These are phyloP conservation scores for Mrakia frigida DNA, from an alignment of 768 basidiomycete genomes.

Conservation along the genomic window DNA sequence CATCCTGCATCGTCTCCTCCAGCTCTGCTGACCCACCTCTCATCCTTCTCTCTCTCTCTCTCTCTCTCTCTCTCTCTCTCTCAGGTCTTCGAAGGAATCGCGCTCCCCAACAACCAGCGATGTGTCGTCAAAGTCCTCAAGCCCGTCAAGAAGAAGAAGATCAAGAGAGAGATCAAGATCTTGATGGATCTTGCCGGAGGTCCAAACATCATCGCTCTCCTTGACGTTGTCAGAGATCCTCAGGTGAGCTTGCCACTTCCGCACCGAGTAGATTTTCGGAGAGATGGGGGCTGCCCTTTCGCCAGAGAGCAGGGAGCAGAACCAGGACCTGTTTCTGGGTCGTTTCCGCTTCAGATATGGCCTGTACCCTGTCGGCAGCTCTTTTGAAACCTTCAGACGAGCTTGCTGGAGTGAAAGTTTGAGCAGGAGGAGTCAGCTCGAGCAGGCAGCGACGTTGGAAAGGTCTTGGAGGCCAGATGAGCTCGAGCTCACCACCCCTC, in stretches of 20 bases:
- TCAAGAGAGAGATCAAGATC: slow-evolving; percentile 98
- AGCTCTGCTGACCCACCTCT: background rate
- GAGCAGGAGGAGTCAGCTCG: no score
- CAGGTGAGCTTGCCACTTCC: slow-evolving; percentile 39
- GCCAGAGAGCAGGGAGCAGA: no score
- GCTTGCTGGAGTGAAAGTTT: no score
- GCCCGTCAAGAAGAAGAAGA: slow-evolving; percentile 99
- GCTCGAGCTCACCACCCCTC: background rate
- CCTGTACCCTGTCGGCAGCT: no score
- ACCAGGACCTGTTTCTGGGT: no score
- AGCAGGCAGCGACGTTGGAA: background rate
- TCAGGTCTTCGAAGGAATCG: slow-evolving; percentile 74
- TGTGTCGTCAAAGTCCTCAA: slow-evolving; percentile 98
- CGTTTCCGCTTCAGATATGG: no score
- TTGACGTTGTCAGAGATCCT: slow-evolving; percentile 94
- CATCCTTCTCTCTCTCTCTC: background rate
- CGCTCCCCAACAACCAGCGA: slow-evolving; percentile 83
- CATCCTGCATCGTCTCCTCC: background rate
- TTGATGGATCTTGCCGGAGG: slow-evolving; percentile 93
- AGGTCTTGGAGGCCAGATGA: background rate
- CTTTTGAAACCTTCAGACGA: no score
- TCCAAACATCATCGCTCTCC: slow-evolving; percentile 84
- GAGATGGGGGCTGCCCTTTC: no score
- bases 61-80: background rate
- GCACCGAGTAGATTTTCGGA: no score